phyloP scores from a whole-genome alignment of 148 eudicot genomes.

The Vaccinium darrowii region DNA sequence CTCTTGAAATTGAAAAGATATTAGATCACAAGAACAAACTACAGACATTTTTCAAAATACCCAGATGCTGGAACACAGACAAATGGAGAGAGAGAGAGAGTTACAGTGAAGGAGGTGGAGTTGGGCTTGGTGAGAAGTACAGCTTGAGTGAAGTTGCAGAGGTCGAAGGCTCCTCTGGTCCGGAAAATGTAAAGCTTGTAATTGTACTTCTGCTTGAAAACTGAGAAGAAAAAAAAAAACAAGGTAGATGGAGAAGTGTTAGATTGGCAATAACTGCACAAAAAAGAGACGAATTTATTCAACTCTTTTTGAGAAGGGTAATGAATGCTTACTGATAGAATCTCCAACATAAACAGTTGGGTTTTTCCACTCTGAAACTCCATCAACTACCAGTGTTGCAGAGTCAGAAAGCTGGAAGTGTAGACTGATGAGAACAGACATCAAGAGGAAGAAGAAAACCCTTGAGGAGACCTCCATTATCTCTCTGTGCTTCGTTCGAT shows the following conservation, averaged over 20 bases:
- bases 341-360: slow-evolving; percentile 74
- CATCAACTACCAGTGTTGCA: slow-evolving; percentile 76
- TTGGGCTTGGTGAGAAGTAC: slow-evolving; percentile 58
- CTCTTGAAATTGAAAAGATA: background rate
- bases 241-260: background rate
- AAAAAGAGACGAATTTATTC: background rate
- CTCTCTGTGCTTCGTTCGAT: background rate
- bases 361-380: slow-evolving; percentile 60
- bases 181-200: slow-evolving; percentile 78
- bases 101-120: slow-evolving; percentile 63
- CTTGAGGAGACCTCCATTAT: slow-evolving; percentile 12
- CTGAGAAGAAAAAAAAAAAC: slow-evolving; percentile 33
- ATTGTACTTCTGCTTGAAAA: slow-evolving; percentile 75
- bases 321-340: slow-evolving; percentile 50
- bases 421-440: slow-evolving; percentile 20
- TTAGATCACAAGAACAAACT: background rate
- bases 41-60: slow-evolving; percentile 6
- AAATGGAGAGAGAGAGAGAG: background rate
- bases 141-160: slow-evolving; percentile 85
- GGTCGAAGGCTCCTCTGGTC: slow-evolving; percentile 52
- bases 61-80: background rate
- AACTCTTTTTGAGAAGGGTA: background rate
- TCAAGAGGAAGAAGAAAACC: slow-evolving; percentile 19
- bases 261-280: background rate
- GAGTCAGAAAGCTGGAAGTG: slow-evolving; percentile 27